Evolutionary conservation across 305 asterid species (phyloP).

Genomic region (Rubia tinctorum): DNA sequence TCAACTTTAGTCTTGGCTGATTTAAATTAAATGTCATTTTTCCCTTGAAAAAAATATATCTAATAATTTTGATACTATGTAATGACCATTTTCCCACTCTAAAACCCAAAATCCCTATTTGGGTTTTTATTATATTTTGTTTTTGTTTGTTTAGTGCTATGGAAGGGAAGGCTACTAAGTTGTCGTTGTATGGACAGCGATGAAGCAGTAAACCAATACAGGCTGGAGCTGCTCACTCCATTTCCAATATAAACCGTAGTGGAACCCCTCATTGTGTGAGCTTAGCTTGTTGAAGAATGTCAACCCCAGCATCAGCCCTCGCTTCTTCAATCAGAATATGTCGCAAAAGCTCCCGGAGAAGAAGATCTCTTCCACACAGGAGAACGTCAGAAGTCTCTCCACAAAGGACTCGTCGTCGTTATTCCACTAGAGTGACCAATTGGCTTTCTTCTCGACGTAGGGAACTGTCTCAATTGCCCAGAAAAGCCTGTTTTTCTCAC

Average conservation of each 20-base stretch:
- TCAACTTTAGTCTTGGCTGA: too few relatives aligned
- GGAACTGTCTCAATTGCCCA: constrained; percentile 75
- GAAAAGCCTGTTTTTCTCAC: constrained; percentile 55
- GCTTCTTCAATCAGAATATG: constrained; percentile 75
- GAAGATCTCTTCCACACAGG: constrained; percentile 84
- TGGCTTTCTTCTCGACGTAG: constrained; percentile 65
- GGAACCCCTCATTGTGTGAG: constrained; percentile 76
- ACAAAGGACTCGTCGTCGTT: constrained; percentile 68
- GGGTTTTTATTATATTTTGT: too few relatives aligned
- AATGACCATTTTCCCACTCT: too few relatives aligned
- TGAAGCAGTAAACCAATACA: too few relatives aligned
- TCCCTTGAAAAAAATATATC: too few relatives aligned
- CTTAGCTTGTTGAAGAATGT: constrained; percentile 76
- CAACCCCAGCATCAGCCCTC: constrained; percentile 78
- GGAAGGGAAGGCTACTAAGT: too few relatives aligned
- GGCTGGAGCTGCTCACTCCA: too few relatives aligned
- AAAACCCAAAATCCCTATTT: too few relatives aligned
- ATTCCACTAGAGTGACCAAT: constrained; percentile 85
- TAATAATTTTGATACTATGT: too few relatives aligned
- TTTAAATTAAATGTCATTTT: too few relatives aligned
- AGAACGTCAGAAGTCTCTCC: constrained; percentile 66
- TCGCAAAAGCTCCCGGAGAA: constrained; percentile 85
- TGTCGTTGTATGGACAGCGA: too few relatives aligned
- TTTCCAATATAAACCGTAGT: constrained; percentile 88
- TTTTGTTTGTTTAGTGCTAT: too few relatives aligned